phyloP scores from a whole-genome alignment of 176 grass and related monocot genomes.

The Oryza coarctata region DNA sequence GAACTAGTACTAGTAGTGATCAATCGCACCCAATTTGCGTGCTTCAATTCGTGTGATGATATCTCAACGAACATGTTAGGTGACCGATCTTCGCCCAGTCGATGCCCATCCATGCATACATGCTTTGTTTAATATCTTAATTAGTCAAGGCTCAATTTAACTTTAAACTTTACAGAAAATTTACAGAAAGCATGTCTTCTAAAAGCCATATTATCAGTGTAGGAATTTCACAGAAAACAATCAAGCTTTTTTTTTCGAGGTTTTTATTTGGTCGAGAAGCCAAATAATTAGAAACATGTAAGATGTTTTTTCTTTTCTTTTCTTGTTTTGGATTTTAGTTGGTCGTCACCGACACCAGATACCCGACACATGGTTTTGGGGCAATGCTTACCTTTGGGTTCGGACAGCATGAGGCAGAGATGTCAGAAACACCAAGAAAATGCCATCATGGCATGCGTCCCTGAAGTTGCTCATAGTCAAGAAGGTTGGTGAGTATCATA shows the following conservation, averaged over 20 bases:
- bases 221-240: too few species aligned
- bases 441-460: constrained; percentile 28
- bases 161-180: too few species aligned
- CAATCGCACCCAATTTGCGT: neutral
- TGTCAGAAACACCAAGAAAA: neutral
- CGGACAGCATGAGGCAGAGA: neutral
- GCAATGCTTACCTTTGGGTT: neutral
- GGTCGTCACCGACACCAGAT: constrained; percentile 18
- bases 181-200: too few species aligned
- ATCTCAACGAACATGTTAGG: neutral
- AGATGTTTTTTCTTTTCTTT: neutral
- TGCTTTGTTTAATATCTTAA: neutral
- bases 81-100: neutral
- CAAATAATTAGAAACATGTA: neutral
- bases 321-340: neutral
- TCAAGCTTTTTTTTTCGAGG: too few species aligned
- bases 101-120: neutral
- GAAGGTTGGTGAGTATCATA: constrained; percentile 23
- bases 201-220: too few species aligned
- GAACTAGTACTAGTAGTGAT: neutral
- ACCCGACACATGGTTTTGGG: constrained; percentile 35
- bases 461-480: constrained; percentile 36
- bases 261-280: too few species aligned
- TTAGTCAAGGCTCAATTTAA: too few species aligned
- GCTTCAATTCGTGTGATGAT: neutral